Evolutionary conservation across 192 early-diverging fungal genomes (phyloP), one percentile per base, ranked within the genome.

Genomic region (Globomyces pollinis-pini): DNA sequence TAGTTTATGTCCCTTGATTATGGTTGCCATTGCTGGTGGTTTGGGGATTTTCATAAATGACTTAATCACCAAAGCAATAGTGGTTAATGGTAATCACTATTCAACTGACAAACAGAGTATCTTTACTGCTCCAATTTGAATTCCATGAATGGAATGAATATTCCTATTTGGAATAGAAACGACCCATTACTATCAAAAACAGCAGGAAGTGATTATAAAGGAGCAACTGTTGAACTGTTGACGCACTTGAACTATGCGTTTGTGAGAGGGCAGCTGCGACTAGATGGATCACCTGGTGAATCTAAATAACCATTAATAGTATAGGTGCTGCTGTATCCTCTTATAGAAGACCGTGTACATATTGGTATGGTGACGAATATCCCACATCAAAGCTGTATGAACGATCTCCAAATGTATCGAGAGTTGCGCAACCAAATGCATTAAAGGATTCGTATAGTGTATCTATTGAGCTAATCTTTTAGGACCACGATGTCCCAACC

Each of bases 1-100:
- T 5, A 57, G 36, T 24, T 45, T 80, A 43, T 57, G 55, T 41
- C 55, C 55, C 4, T 33, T 57, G 38, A n/a, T 57, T 18, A 57
- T 57, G 55, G 55, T 57, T 9, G 29, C 38, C 18, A 9, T 57
- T 20, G 55, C 55, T 34, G 55, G 28, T 8, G 21, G n/a, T 15
- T 21, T 57, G 5, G 55, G 55, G n/a, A 33, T 16, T 6, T 20
- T 57, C 7, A 57, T 57, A 16, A 18, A 1, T 0, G 15, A 6
- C 16, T 24, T 57, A 29, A 57, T 57, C 12, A 16, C n/a, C 13
- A 28, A 33, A 29, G 29, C 55, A 7, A 33, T 20, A 16, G 21
- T 38, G 2, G 20, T 57, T 24, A 57, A 28, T 31, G 55, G n/a
- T n/a, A n/a, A n/a, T n/a, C n/a, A n/a, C n/a, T 82, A 16, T 82